phyloP scores from a whole-genome alignment of 2,329 filamentous ascomycete genomes.

The Trichoderma gracile region DNA sequence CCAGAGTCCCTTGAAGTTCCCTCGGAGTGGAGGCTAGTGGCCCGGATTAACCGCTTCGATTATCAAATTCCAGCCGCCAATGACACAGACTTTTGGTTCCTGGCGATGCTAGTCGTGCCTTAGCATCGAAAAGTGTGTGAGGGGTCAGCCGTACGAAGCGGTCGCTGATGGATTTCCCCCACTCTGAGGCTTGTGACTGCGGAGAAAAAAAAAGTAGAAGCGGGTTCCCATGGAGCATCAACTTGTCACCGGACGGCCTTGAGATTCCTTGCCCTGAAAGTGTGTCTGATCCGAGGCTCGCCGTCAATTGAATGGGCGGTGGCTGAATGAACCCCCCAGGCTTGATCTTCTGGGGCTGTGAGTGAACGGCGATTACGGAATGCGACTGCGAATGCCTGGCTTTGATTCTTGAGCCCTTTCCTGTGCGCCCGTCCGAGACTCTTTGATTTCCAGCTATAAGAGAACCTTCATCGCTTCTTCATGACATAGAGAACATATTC shows the following conservation, averaged over 20 bases:
- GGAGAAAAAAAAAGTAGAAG: slow-evolving; percentile 22
- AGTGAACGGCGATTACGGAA: slow-evolving; percentile 17
- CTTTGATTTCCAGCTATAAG: not conserved
- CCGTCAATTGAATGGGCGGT: slow-evolving; percentile 3
- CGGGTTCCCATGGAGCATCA: slow-evolving; percentile 2
- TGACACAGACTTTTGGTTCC: slow-evolving; percentile 25
- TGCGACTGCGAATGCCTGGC: not conserved
- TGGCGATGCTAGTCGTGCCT: slow-evolving; percentile 16
- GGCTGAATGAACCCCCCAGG: slow-evolving; percentile 5
- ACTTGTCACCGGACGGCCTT: not conserved
- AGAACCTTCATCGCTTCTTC: not conserved
- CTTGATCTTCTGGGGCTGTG: slow-evolving; percentile 12
- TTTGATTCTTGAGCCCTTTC: not conserved
- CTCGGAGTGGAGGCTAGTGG: not conserved
- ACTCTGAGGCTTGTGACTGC: slow-evolving; percentile 9
- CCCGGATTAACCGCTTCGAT: not conserved
- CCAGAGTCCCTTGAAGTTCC: slow-evolving; percentile 1
- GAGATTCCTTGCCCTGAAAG: not conserved
- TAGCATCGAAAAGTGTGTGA: slow-evolving; percentile 11
- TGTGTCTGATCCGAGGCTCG: slow-evolving; percentile 3
- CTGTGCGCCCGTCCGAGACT: not conserved
- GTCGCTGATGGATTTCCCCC: slow-evolving; percentile 14
- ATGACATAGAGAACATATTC: slow-evolving; percentile 4
- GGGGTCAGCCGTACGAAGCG: slow-evolving; percentile 5
- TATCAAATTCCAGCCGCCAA: slow-evolving; percentile 22